These are phyloP conservation scores for Begonia fuchsioides DNA, from an alignment of 306 rosid species.

Conservation along the genomic window DNA sequence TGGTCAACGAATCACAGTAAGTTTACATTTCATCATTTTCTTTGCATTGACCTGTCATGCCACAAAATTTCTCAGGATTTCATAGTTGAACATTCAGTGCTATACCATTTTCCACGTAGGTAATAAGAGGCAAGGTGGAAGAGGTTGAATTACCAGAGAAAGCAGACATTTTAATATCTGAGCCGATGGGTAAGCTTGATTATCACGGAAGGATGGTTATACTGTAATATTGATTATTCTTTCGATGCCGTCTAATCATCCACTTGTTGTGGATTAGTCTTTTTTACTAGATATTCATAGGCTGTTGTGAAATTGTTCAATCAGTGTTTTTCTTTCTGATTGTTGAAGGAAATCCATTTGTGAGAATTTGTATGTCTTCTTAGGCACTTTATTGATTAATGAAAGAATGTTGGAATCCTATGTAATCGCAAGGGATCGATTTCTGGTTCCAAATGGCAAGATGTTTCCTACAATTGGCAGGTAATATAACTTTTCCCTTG, in stretches of 20 bases:
- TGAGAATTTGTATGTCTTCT: constrained; percentile 4
- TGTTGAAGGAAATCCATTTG: constrained; percentile 2
- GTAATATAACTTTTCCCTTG: no score
- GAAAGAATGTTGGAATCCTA: constrained; percentile 97
- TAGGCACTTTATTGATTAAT: constrained; percentile 77
- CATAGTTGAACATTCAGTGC: no score
- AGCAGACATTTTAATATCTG: constrained; percentile 90
- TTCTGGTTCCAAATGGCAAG: constrained; percentile 65
- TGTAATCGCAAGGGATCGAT: constrained; percentile 94
- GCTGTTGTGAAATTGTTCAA: constrained; percentile 5
- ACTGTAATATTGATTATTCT: no score
- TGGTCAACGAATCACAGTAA: constrained; percentile 76
- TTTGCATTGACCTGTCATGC: no score
- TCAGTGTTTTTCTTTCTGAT: not conserved
- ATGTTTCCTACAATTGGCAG: constrained; percentile 90
- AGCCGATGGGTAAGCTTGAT: constrained; percentile 98
- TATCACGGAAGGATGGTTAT: no score
- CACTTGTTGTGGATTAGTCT: not conserved
- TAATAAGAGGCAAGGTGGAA: constrained; percentile 84
- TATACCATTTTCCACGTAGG: constrained; percentile 24
- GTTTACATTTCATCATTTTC: constrained; percentile 4
- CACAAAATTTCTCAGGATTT: no score
- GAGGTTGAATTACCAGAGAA: constrained; percentile 86
- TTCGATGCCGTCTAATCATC: no score
- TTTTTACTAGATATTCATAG: not conserved